phyloP scores from a whole-genome alignment of 2,329 filamentous ascomycete genomes.

The Mycocentrospora acerina region DNA sequence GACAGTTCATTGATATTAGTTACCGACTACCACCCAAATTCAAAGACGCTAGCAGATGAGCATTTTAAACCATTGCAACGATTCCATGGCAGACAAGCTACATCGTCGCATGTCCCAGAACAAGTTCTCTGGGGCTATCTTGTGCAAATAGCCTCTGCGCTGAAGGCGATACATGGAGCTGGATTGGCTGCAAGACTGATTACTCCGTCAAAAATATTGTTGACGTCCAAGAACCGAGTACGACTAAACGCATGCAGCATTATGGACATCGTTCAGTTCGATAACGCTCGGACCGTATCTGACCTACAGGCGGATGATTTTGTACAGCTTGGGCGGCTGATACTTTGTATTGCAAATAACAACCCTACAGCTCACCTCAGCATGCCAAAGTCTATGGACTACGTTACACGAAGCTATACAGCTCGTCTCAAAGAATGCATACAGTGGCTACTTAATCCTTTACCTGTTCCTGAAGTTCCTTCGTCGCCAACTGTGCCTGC shows the following conservation, averaged over 20 bases:
- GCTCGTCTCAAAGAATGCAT: conserved; percentile 77
- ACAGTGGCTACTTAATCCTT: conserved; percentile 74
- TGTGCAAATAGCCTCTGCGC: conserved; percentile 83
- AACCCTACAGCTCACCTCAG: conserved; percentile 62
- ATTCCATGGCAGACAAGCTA: conserved; percentile 41
- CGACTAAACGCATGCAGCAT: conserved; percentile 86
- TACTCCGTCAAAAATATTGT: conserved; percentile 81
- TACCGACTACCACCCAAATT: conserved; percentile 87
- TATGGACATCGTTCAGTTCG: conserved; percentile 84
- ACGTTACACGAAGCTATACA: conserved; percentile 75
- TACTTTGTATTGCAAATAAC: conserved; percentile 79
- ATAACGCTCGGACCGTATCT: conserved; percentile 64
- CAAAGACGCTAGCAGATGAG: conserved; percentile 84
- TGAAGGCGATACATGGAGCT: conserved; percentile 80
- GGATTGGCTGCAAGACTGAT: conserved; percentile 84
- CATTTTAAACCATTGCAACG: conserved; percentile 59
- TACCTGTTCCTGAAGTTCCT: conserved; percentile 25
- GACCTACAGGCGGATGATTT: conserved; percentile 90
- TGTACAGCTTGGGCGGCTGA: conserved; percentile 76
- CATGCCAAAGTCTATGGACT: conserved; percentile 70
- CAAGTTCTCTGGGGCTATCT: conserved; percentile 87
- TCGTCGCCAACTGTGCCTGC: conserved; percentile 31
- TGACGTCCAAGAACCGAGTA: conserved; percentile 88
- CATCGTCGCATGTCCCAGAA: conserved; percentile 57
- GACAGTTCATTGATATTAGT: conserved; percentile 95